Percentiles rank a stretch among this genome's conserved stretches.
These are phyloP conservation scores for Glaciozyma martinii DNA, from an alignment of 768 basidiomycete genomes.

Conservation along the genomic window DNA sequence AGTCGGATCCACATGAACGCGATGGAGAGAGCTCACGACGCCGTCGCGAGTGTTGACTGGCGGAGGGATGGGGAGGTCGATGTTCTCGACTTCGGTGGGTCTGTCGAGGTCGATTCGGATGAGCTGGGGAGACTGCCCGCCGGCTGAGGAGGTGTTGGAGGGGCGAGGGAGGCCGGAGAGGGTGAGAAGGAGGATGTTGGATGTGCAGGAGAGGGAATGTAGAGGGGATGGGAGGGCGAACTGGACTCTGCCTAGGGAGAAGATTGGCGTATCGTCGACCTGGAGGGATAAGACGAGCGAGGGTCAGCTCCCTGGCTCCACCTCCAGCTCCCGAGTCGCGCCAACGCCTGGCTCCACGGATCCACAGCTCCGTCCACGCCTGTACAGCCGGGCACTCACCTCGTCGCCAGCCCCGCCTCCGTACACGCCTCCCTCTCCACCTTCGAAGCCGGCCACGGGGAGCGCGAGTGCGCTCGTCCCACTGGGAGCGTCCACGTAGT, in stretches of 20 bases:
- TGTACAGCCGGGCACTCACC: neutral
- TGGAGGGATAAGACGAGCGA: neutral
- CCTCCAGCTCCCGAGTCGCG: neutral
- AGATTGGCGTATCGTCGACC: constrained; percentile 10
- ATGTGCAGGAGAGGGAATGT: constrained; percentile 23
- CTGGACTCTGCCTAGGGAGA: constrained; percentile 28
- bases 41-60: constrained; percentile 37
- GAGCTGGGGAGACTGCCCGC: constrained; percentile 20
- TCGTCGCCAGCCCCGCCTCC: neutral
- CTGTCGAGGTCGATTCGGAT: constrained; percentile 75
- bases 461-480: neutral
- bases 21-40: constrained; percentile 47
- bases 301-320: neutral
- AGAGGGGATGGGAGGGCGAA: constrained; percentile 18
- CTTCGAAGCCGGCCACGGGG: neutral
- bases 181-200: constrained; percentile 26
- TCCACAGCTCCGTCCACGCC: neutral
- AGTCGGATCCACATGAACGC: constrained; percentile 84
- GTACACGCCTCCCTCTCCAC: neutral
- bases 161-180: constrained; percentile 28
- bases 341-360: neutral
- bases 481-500: too few species aligned
- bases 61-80: constrained; percentile 62
- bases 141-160: constrained; percentile 14
- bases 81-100: constrained; percentile 62